Evolutionary conservation across 208 protist species (phyloP).

Genomic region (Acanthamoeba healyi): DNA sequence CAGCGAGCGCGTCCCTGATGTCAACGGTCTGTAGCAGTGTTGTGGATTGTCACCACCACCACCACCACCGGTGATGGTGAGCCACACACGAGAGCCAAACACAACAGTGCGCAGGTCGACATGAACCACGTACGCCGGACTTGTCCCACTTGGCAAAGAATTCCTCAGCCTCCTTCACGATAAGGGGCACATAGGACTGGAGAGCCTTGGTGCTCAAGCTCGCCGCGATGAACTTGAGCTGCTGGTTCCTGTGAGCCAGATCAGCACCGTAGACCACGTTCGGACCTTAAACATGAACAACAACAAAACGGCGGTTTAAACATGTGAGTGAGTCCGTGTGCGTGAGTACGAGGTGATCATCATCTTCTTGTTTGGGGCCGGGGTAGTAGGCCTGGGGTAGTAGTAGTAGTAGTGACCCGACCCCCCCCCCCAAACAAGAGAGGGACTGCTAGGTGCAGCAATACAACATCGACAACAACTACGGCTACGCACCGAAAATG

Average conservation of each 20-base stretch:
- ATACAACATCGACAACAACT: too few relatives aligned
- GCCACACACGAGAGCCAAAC: background rate
- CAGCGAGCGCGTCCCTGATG: slow-evolving; percentile 92
- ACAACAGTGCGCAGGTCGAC: background rate
- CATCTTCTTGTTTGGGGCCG: too few relatives aligned
- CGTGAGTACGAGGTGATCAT: too few relatives aligned
- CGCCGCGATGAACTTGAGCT: slow-evolving; percentile 61
- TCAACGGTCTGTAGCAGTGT: slow-evolving; percentile 85
- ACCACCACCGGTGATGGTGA: background rate
- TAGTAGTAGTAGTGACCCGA: too few relatives aligned
- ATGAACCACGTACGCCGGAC: background rate
- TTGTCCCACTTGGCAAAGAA: slow-evolving; percentile 79
- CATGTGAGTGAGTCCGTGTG: background rate
- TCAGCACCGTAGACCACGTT: slow-evolving; percentile 68
- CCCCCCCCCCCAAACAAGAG: too few relatives aligned
- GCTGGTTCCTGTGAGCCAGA: slow-evolving; percentile 59
- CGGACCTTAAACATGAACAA: background rate
- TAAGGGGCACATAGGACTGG: slow-evolving; percentile 78
- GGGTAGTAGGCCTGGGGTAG: too few relatives aligned
- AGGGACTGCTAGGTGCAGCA: too few relatives aligned
- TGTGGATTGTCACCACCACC: too few relatives aligned
- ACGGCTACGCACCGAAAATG: too few relatives aligned
- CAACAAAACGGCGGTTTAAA: background rate
- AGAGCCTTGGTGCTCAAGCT: slow-evolving; percentile 63
- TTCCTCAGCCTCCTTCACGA: slow-evolving; percentile 78